Percentiles rank a stretch among this genome's conserved stretches.
Conservation (phyloP, 1,284 basidiomycete species). For the Anthracocystis setariae region DNA sequence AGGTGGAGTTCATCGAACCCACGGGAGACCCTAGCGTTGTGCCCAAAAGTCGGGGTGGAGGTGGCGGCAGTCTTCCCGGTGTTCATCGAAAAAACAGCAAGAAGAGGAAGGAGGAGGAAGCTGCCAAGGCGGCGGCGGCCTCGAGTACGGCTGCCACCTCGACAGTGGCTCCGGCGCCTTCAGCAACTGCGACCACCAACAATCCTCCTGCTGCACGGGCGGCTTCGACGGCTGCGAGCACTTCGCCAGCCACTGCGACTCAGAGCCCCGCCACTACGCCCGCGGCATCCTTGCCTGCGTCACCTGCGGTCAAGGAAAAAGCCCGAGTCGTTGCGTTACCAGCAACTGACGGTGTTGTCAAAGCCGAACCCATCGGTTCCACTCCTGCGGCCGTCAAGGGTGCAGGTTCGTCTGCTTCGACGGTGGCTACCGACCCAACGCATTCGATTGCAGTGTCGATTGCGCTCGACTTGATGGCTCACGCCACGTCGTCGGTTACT, state of each 20-base stretch:
- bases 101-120: slow-evolving; percentile 44
- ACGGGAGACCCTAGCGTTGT: slow-evolving; percentile 55
- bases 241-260: background rate
- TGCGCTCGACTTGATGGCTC: slow-evolving; percentile 29
- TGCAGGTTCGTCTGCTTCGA: background rate
- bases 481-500: slow-evolving; percentile 13
- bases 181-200: background rate
- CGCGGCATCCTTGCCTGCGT: background rate
- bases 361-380: slow-evolving; percentile 6
- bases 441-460: slow-evolving; percentile 34
- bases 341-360: slow-evolving; percentile 5
- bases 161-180: background rate
- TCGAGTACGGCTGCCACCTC: background rate
- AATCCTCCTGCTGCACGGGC: background rate
- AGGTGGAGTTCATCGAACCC: slow-evolving; percentile 52
- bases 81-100: slow-evolving; percentile 54
- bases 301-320: background rate
- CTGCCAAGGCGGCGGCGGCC: slow-evolving; percentile 14
- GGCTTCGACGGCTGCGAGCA: background rate
- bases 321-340: background rate
- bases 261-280: background rate
- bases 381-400: background rate
- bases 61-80: slow-evolving; percentile 56
- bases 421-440: slow-evolving; percentile 4
- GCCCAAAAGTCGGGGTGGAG: slow-evolving; percentile 57